These are phyloP conservation scores for Phytophthora ohioensis DNA, from an alignment of 352 stramenopile genomes.

Conservation along the genomic window DNA sequence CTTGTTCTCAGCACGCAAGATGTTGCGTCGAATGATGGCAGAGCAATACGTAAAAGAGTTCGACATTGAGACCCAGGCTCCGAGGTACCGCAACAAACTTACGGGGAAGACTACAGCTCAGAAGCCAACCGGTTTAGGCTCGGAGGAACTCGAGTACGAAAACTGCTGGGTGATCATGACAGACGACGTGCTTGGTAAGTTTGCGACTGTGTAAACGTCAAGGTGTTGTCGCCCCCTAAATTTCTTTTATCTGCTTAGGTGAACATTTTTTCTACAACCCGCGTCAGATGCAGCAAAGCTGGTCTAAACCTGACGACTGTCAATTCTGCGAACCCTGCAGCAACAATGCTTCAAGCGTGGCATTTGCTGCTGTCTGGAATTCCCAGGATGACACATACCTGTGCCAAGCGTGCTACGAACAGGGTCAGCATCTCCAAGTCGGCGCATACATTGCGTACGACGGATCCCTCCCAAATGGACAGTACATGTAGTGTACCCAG, in stretches of 20 bases:
- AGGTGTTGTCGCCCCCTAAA: conserved; percentile 19
- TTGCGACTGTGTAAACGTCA: conserved; percentile 1
- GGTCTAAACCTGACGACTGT: conserved; percentile 63
- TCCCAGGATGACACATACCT: conserved; percentile 50
- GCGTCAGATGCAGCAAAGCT: conserved; percentile 59
- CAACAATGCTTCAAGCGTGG: conserved; percentile 5
- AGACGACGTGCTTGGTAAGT: conserved; percentile 54
- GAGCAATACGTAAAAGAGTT: conserved; percentile 71
- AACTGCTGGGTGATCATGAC: conserved; percentile 70
- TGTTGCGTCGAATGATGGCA: conserved; percentile 58
- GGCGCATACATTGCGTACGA: conserved; percentile 59
- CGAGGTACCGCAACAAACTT: conserved; percentile 67
- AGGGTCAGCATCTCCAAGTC: conserved; percentile 25
- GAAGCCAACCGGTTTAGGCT: conserved; percentile 68
- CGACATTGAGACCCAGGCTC: conserved; percentile 39
- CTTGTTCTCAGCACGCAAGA: conserved; percentile 59
- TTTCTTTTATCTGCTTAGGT: conserved; percentile 35
- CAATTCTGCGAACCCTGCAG: conserved; percentile 50
- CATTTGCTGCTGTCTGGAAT: conserved; percentile 68
- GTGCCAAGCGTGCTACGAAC: conserved; percentile 54
- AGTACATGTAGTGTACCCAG: conserved; percentile 11
- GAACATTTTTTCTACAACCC: conserved; percentile 81
- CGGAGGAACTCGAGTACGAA: conserved; percentile 62
- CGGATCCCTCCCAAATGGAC: conserved; percentile 50
- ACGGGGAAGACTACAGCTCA: conserved; percentile 40